Conservation (phyloP, 1,284 basidiomycete species). For the Cutaneotrichosporon sp. region DNA sequence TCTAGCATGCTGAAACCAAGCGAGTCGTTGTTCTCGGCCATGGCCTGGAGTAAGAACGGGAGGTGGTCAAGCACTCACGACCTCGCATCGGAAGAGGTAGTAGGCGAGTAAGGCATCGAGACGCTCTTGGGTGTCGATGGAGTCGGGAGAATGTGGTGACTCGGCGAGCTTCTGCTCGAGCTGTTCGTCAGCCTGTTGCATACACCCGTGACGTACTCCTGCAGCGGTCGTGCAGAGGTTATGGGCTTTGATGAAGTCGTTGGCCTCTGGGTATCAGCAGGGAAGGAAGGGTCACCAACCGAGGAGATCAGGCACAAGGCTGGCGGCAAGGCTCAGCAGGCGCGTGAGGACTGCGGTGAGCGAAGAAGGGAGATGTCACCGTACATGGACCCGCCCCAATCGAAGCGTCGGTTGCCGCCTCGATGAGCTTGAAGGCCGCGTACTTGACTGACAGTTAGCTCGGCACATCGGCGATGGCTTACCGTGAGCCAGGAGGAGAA, state of each 20-base stretch:
- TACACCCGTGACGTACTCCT: not conserved
- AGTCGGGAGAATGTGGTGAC: not conserved
- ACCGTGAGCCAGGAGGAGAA: slow-evolving; percentile 10
- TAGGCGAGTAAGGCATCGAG: slow-evolving; percentile 3
- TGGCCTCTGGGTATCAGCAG: not conserved
- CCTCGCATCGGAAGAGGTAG: slow-evolving; percentile 16
- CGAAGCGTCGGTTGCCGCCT: slow-evolving; percentile 3
- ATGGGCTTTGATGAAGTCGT: slow-evolving; percentile 5
- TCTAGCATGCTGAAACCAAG: slow-evolving; percentile 14
- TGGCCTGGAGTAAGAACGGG: not conserved
- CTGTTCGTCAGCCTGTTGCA: not conserved
- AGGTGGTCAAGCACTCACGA: not conserved
- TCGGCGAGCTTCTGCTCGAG: slow-evolving; percentile 8
- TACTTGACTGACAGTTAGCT: slow-evolving; percentile 12
- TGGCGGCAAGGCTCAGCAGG: slow-evolving; percentile 13
- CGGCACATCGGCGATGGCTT: not conserved
- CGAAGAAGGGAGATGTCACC: not conserved
- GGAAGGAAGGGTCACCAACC: not conserved
- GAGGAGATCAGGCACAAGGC: not conserved
- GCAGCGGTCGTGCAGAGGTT: slow-evolving; percentile 6
- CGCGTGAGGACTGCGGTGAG: slow-evolving; percentile 13
- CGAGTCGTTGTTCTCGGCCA: slow-evolving; percentile 7
- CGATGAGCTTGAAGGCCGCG: slow-evolving; percentile 14
- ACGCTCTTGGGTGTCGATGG: not conserved
- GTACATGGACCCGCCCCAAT: slow-evolving; percentile 15